Evolutionary conservation across 2,329 filamentous ascomycete genomes (phyloP), one percentile per base, ranked within the genome.

Genomic region (Colletotrichum liaoningense): DNA sequence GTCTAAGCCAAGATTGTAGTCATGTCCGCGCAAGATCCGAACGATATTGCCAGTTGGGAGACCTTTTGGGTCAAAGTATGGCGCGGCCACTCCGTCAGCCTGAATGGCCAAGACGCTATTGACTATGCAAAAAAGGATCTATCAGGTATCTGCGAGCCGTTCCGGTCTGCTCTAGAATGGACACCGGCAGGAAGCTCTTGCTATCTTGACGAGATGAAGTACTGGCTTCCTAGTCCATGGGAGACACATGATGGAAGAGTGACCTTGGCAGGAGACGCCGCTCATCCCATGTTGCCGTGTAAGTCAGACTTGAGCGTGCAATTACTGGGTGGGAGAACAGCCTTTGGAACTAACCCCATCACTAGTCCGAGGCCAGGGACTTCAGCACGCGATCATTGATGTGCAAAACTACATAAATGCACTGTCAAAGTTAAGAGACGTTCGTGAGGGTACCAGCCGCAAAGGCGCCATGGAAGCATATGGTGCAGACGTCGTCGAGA

Each of bases 241-340:
- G 76, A 81, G 28, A 82, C 80, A 26, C 75, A 71, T 3, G 75
- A 69, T 1, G 81, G 81, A 1, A 76, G 81, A 26, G 78, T 82
- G 14, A 84, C 83, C n/a, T 77, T 84, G 3, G 81, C 81, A 0
- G 83, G 83, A 14, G 83, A 85, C 63, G 82, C 83, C 1, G 82
- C 80, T 5, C 84, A 88, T 77, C 83, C 86, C 0, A 87, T 87
- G 85, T 77, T 85, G 16, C 80, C 82, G 33, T 84, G 81, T 83
- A 76, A 76, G 78, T 54, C 46, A n/a, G 42, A 49, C 3, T 49
- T 49, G 19, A 9, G 3, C 3, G 4, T 49, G 8, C 8, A 3
- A 1, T 5, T 22, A n/a, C 8, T 11, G 16, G 0, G 0, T 11
- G 16, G 0, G 0, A 9, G 7, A 7, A 22, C n/a, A 8, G 8